Evolutionary conservation across 257 asterid genomes (phyloP).

Genomic region (Solanum medicagineum): DNA sequence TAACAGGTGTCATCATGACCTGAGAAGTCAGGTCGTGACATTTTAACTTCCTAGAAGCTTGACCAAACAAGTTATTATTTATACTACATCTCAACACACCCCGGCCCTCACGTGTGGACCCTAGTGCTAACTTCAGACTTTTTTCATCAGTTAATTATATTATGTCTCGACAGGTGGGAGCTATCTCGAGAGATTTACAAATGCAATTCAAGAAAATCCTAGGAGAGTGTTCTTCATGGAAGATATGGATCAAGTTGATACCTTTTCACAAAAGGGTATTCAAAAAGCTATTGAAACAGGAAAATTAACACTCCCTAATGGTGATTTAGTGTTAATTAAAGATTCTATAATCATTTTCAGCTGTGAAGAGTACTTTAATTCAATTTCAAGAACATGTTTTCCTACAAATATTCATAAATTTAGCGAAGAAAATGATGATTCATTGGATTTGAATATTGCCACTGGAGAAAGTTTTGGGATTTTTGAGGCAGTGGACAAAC

Average conservation of each 20-base stretch:
- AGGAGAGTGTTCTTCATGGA: conserved; percentile 60
- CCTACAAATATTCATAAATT: not conserved
- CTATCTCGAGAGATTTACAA: conserved; percentile 44
- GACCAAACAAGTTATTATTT: not conserved
- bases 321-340: conserved; percentile 31
- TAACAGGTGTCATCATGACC: too few relatives aligned
- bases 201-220: conserved; percentile 46
- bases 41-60: not conserved
- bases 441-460: conserved; percentile 65
- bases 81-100: not conserved
- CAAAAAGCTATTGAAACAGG: conserved; percentile 39
- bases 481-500: conserved; percentile 41
- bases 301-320: conserved; percentile 11
- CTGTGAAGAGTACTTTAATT: conserved; percentile 13
- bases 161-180: conserved; percentile 1
- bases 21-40: too few relatives aligned
- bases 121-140: not conserved
- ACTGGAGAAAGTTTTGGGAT: conserved; percentile 27
- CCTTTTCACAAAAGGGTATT: conserved; percentile 25
- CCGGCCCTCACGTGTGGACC: not conserved
- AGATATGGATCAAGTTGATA: conserved; percentile 44
- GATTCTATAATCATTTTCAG: conserved; percentile 69
- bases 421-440: not conserved
- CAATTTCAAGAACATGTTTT: conserved; percentile 11
- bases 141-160: not conserved